These are phyloP conservation scores for Emergomyces africanus DNA, from an alignment of 2,329 filamentous ascomycete species.

Conservation along the genomic window DNA sequence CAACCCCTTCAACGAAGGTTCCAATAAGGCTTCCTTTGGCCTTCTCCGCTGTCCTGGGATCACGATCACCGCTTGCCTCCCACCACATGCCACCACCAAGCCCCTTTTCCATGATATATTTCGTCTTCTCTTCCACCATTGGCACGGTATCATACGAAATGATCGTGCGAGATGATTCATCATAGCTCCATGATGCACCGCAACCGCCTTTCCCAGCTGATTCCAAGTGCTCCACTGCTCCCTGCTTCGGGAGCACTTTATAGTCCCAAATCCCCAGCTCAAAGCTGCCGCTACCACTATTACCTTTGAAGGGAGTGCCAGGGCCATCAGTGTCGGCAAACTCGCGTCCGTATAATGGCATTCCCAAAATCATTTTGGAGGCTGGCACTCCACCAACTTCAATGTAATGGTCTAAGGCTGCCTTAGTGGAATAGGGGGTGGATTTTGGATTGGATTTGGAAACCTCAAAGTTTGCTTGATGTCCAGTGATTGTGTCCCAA, in stretches of 20 bases:
- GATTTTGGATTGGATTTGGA: conserved; percentile 44
- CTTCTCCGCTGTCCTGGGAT: conserved; percentile 32
- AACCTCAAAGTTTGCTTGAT: conserved; percentile 68
- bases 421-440: conserved; percentile 67
- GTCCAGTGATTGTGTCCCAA: conserved; percentile 61
- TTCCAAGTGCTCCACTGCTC: conserved; percentile 54
- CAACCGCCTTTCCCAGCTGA: conserved; percentile 23
- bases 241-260: conserved; percentile 64
- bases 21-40: conserved; percentile 51
- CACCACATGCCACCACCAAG: conserved; percentile 95
- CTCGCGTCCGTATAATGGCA: conserved; percentile 87
- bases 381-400: conserved; percentile 45
- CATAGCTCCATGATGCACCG: conserved; percentile 67
- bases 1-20: conserved; percentile 32
- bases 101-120: conserved; percentile 52
- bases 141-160: conserved; percentile 55
- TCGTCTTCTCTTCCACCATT: conserved; percentile 56
- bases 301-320: conserved; percentile 56
- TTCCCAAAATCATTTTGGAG: conserved; percentile 73
- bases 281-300: conserved; percentile 64
- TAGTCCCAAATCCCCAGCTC: conserved; percentile 80
- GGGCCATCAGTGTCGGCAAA: conserved; percentile 70
- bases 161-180: conserved; percentile 49
- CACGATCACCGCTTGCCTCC: conserved; percentile 72
- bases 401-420: conserved; percentile 60